Base-by-base conservation (phyloP, 495 filamentous ascomycete genomes). In the Trichodelitschia bisporula region DNA sequence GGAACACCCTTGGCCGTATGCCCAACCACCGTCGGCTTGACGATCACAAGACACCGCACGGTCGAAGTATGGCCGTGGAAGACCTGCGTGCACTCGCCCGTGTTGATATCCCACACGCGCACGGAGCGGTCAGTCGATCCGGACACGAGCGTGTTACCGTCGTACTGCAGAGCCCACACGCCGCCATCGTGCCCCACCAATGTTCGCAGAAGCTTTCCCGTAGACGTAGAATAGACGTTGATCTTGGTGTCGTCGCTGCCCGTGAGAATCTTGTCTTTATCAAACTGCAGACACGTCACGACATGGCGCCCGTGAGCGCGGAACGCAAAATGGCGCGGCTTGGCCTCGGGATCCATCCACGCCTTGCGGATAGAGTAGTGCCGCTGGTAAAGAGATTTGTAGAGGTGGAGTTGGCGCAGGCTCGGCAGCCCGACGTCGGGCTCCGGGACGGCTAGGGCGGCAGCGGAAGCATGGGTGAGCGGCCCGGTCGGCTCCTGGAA, bases 61-160 rank as follows among this genome's bases (percentile, higher is more conserved):
- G 86, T 99, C 18, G 83, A 93, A 6, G 89, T 95, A 40, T 99
- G 86, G 1, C 86, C 89, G 39, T 92, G 82, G 46, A 95, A 99
- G 2, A 91, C 70, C 46, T 93, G 84, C 5, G 77, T 83, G 53
- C 84, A 93, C 27, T 69, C 62, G 15, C 80, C 83, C 38, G 68
- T 70, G 43, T 83, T 72, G 38, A 99, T 95, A 48, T 99, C 83
- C 86, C 86, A 99, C 2, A 99, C 82, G 17, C 86, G 66, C 16
- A 99, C 89, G 4, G 86, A 82, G 17, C 86, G 66, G 51, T 99
- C 86, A 0, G 86, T 99, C 14, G 83, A 92, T 9, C 89, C 86
- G 19, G 86, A 99, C 2, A 99, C 86, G 14, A 99, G 54, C 9
- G 73, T 78, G 42, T 95, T 92, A 30, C 82, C 84, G 38, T 90